Evolutionary conservation across 2,329 filamentous ascomycete genomes (phyloP).

Genomic region (Nemania abortiva): DNA sequence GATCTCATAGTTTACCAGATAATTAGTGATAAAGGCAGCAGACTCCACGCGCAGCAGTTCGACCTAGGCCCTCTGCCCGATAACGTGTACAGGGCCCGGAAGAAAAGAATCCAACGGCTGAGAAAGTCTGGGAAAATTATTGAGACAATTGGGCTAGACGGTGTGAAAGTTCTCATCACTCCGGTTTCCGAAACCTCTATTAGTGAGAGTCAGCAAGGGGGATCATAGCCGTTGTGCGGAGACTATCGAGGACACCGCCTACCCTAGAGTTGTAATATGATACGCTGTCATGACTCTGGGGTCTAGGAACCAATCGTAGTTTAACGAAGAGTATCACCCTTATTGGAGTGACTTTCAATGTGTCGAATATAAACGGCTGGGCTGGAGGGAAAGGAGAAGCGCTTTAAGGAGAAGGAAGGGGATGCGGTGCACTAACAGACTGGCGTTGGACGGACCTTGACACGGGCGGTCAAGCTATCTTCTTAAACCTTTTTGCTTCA

Average conservation of each 20-base stretch:
- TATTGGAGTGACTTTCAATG: background rate
- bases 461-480: conserved; percentile 1
- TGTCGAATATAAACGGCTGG: background rate
- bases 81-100: background rate
- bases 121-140: conserved; percentile 6
- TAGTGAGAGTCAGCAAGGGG: too few relatives aligned
- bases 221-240: too few relatives aligned
- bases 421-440: background rate
- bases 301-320: too few relatives aligned
- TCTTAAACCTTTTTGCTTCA: background rate
- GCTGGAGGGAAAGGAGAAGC: background rate
- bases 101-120: conserved; percentile 7
- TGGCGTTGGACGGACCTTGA: background rate
- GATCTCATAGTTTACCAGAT: conserved; percentile 13
- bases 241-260: too few relatives aligned
- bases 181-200: background rate
- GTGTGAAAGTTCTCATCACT: conserved; percentile 12
- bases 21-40: conserved; percentile 1
- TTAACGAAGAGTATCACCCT: background rate
- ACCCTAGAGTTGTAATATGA: too few relatives aligned
- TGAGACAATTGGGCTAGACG: conserved; percentile 7
- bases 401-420: background rate
- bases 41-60: conserved; percentile 10
- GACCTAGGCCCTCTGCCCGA: conserved; percentile 1
- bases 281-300: too few relatives aligned